Base-by-base conservation (phyloP, 768 basidiomycete genomes). In the Amanita jacksonii region DNA sequence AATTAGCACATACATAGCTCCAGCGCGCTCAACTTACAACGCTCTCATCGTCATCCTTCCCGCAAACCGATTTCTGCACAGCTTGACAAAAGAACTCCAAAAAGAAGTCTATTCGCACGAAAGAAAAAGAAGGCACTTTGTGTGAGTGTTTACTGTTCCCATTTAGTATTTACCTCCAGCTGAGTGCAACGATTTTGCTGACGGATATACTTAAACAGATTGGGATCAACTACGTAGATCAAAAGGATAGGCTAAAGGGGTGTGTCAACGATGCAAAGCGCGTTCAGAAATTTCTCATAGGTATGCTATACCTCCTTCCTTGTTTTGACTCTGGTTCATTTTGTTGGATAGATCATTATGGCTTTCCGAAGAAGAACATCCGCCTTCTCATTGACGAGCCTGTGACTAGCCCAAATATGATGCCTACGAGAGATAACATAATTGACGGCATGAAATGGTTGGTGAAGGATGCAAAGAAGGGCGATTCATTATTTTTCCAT, bases 211-310 rank as follows among this genome's bases (percentile, higher is more conserved):
- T 3, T 37, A 16, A 16, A 31, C 38, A 81, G 79, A 85, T 91
- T 57, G 87, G 85, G 1, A 83, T 90, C 51, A 84, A 84, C 55
- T 91, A 91, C 55, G 55, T 54, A 12, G 84, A 85, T 0, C 77
- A 82, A 38, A 54, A 57, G 2, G 72, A 76, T 43, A 76, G 72
- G 48, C 72, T 91, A 12, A 65, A 65, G 0, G 89, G 89, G 6
- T 91, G 89, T 52, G 71, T 89, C 54, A 91, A 91, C 49, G 89
- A 93, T 55, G 81, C 81, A 2, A 68, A 66, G 47, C 79, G 81
- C 51, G 74, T 90, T 37, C 70, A 73, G 35, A 67, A 68, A 24
- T 90, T 88, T 65, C 64, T 87, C 25, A 37, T 37, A 16, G 36
- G 36, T 37, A 74, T 73, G 31, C 59, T 80, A 49, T 45, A 33